A percentile compares a stretch with the other conserved stretches of the same genome.
phyloP scores from a whole-genome alignment of 2,329 filamentous ascomycete species.

The Bipolaris oryzae region DNA sequence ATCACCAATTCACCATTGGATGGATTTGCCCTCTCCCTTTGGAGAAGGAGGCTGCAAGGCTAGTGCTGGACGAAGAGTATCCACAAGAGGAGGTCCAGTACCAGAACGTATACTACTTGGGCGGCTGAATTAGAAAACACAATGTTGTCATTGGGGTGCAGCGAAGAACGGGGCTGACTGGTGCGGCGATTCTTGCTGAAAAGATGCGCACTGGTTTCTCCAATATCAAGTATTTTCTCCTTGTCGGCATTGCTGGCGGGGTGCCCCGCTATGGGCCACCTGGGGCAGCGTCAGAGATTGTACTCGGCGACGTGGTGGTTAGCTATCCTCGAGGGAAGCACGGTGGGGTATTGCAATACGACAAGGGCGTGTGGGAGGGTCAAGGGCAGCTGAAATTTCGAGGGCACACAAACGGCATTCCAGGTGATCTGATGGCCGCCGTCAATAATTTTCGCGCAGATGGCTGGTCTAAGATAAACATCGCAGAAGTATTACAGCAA shows the following conservation, averaged over 20 bases:
- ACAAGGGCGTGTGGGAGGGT: slow-evolving; percentile 22
- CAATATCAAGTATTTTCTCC: slow-evolving; percentile 20
- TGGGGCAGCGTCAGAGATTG: slow-evolving; percentile 18
- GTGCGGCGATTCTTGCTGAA: slow-evolving; percentile 14
- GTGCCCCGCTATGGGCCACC: slow-evolving; percentile 22
- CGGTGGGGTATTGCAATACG: slow-evolving; percentile 29
- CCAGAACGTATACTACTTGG: slow-evolving; percentile 8
- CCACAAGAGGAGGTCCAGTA: slow-evolving; percentile 10
- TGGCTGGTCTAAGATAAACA: slow-evolving; percentile 9
- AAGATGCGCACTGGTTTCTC: slow-evolving; percentile 20
- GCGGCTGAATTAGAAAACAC: slow-evolving; percentile 17
- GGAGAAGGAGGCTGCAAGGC: slow-evolving; percentile 39
- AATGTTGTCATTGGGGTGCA: slow-evolving; percentile 18
- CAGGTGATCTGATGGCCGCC: slow-evolving; percentile 15
- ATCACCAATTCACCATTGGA: slow-evolving; percentile 34
- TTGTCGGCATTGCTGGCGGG: slow-evolving; percentile 31
- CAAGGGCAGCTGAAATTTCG: slow-evolving; percentile 17
- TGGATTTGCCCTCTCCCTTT: slow-evolving; percentile 44
- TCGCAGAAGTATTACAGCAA: slow-evolving; percentile 12
- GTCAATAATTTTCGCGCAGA: slow-evolving; percentile 16
- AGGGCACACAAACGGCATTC: slow-evolving; percentile 18
- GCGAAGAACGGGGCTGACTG: slow-evolving; percentile 3
- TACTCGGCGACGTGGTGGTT: slow-evolving; percentile 31
- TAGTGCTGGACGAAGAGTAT: slow-evolving; percentile 39
- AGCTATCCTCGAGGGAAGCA: slow-evolving; percentile 20